phyloP scores from a whole-genome alignment of 495 filamentous ascomycete species.

The Lindgomyces ingoldianus region DNA sequence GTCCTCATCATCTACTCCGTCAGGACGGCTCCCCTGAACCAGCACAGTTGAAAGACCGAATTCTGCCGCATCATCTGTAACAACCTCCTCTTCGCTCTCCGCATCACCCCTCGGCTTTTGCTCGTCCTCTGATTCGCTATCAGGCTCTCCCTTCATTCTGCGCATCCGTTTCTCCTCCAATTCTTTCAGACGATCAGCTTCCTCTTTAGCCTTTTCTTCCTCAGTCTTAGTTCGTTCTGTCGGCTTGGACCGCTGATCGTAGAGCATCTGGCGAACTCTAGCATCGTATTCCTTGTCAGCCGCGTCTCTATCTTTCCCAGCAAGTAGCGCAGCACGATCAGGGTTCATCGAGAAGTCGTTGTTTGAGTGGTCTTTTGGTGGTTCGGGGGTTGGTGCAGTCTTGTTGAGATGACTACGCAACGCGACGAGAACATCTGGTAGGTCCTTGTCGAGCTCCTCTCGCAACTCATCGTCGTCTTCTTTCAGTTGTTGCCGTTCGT shows the following conservation, averaged over 20 bases:
- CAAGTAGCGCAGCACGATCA: slow-evolving; percentile 59
- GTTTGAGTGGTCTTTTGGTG: slow-evolving; percentile 24
- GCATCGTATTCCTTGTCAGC: slow-evolving; percentile 84
- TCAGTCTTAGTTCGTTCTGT: slow-evolving; percentile 87
- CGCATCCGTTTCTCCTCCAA: slow-evolving; percentile 74
- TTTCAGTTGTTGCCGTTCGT: slow-evolving; percentile 87
- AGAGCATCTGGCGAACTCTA: slow-evolving; percentile 73
- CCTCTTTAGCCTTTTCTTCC: slow-evolving; percentile 78
- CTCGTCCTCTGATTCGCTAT: slow-evolving; percentile 49
- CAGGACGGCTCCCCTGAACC: slow-evolving; percentile 41
- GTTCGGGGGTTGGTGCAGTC: slow-evolving; percentile 46
- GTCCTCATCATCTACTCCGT: slow-evolving; percentile 79
- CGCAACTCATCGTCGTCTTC: slow-evolving; percentile 93
- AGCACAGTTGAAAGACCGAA: slow-evolving; percentile 55
- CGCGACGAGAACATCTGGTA: slow-evolving; percentile 76
- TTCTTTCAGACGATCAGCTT: slow-evolving; percentile 69
- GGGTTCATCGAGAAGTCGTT: slow-evolving; percentile 56
- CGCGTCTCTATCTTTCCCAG: slow-evolving; percentile 61
- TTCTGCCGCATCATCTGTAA: slow-evolving; percentile 55
- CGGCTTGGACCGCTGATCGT: slow-evolving; percentile 79
- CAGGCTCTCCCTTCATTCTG: slow-evolving; percentile 69
- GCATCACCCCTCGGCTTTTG: slow-evolving; percentile 40
- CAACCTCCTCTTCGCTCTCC: slow-evolving; percentile 48
- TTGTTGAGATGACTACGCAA: slow-evolving; percentile 55
- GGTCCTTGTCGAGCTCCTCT: slow-evolving; percentile 73